Conservation (phyloP, 257 asterid genomes). For the Capsicum baccatum region DNA sequence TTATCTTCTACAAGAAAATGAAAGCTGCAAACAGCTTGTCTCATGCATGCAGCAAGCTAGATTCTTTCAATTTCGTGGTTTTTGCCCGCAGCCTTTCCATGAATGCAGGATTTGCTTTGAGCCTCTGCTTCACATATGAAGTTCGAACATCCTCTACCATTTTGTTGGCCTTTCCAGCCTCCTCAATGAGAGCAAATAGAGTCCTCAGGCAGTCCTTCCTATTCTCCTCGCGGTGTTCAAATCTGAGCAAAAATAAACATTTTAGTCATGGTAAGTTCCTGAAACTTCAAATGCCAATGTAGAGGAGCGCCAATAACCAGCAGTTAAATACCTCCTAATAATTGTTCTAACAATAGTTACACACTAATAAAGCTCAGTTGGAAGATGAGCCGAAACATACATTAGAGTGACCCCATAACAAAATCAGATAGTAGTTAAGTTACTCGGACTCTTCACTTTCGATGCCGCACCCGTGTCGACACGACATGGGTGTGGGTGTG, state of each 20-base stretch:
- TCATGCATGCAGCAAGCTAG: slow-evolving; percentile 39
- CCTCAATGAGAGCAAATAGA: slow-evolving; percentile 73
- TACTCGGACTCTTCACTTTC: too few relatives aligned
- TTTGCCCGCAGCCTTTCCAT: slow-evolving; percentile 77
- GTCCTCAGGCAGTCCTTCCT: slow-evolving; percentile 94
- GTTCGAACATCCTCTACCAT: slow-evolving; percentile 73
- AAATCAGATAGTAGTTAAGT: background rate
- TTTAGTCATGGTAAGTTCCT: background rate
- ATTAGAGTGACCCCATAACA: background rate
- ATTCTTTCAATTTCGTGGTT: slow-evolving; percentile 41
- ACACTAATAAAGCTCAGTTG: slow-evolving; percentile 7
- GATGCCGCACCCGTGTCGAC: too few relatives aligned
- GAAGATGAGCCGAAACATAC: background rate
- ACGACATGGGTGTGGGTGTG: too few relatives aligned
- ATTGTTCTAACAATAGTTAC: background rate
- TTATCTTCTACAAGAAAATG: slow-evolving; percentile 25
- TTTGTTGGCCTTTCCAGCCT: slow-evolving; percentile 73
- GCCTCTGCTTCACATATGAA: slow-evolving; percentile 64
- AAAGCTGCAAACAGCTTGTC: slow-evolving; percentile 16
- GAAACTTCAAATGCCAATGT: background rate
- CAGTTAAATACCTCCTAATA: background rate
- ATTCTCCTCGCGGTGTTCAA: slow-evolving; percentile 93
- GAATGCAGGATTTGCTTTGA: slow-evolving; percentile 75
- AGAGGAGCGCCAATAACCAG: background rate
- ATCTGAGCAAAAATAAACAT: slow-evolving; percentile 46